These are phyloP conservation scores for Leishmania tropica DNA, from an alignment of 208 protist genomes.

Conservation along the genomic window DNA sequence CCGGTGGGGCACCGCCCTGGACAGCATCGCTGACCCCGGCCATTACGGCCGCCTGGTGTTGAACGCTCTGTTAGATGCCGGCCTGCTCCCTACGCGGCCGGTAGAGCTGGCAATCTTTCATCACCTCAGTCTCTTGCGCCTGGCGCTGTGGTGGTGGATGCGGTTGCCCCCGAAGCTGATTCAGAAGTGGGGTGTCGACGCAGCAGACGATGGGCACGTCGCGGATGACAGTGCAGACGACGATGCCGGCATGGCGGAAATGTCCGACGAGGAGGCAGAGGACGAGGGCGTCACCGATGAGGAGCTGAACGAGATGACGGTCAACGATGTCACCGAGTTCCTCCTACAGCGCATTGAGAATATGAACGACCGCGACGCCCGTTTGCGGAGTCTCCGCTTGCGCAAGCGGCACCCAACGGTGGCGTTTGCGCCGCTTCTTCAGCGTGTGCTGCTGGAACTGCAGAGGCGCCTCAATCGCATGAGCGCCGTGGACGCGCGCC, in stretches of 20 bases:
- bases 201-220: constrained; percentile 21
- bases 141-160: constrained; percentile 72
- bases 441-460: constrained; percentile 61
- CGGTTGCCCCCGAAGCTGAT: constrained; percentile 45
- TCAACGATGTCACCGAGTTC: constrained; percentile 21
- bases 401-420: constrained; percentile 22
- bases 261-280: constrained; percentile 10
- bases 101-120: constrained; percentile 31
- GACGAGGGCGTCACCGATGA: constrained; percentile 29
- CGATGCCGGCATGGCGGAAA: constrained; percentile 3
- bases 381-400: background rate
- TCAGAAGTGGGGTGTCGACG: constrained; percentile 42
- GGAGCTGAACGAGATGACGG: constrained; percentile 15
- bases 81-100: constrained; percentile 48
- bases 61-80: constrained; percentile 46
- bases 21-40: constrained; percentile 29
- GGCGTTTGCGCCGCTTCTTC: constrained; percentile 54
- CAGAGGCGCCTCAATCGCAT: constrained; percentile 56
- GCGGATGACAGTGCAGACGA: constrained; percentile 20
- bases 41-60: constrained; percentile 30
- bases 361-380: background rate
- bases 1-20: constrained; percentile 25
- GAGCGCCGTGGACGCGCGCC: constrained; percentile 24
- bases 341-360: constrained; percentile 14
- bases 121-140: constrained; percentile 43